phyloP scores from a whole-genome alignment of 345 rosid species.

The Theobroma cacao region DNA sequence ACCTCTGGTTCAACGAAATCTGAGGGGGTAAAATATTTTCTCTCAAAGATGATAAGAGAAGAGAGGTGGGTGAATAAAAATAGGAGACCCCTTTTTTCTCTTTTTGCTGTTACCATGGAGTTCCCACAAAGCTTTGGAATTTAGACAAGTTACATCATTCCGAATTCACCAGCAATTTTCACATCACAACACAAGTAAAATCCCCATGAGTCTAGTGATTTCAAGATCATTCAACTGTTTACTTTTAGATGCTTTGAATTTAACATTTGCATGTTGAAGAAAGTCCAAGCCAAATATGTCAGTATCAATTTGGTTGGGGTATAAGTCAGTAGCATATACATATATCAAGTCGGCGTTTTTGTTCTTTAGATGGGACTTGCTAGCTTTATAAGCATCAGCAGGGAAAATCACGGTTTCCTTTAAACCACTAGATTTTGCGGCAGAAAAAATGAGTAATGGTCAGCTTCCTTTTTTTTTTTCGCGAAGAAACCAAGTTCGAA shows the following conservation, averaged over 20 bases:
- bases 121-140: not conserved
- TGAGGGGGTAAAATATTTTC: conserved; percentile 8
- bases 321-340: not conserved
- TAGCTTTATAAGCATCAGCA: not conserved
- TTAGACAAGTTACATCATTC: not conserved
- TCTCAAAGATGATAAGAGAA: not conserved
- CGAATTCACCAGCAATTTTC: not conserved
- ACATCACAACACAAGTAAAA: not conserved
- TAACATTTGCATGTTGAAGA: not conserved
- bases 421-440: not conserved
- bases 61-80: not conserved
- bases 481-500: too few relatives aligned
- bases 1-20: conserved; percentile 23
- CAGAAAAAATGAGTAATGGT: not conserved
- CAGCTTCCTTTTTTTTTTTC: not conserved
- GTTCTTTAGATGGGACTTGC: not conserved
- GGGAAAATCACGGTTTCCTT: not conserved
- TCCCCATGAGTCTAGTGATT: not conserved
- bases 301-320: not conserved
- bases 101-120: not conserved
- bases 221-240: too few relatives aligned
- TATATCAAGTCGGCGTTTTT: not conserved
- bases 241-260: not conserved
- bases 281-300: not conserved
- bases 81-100: not conserved